phyloP scores from a whole-genome alignment of 2,329 filamentous ascomycete genomes.

The Monilinia laxa region DNA sequence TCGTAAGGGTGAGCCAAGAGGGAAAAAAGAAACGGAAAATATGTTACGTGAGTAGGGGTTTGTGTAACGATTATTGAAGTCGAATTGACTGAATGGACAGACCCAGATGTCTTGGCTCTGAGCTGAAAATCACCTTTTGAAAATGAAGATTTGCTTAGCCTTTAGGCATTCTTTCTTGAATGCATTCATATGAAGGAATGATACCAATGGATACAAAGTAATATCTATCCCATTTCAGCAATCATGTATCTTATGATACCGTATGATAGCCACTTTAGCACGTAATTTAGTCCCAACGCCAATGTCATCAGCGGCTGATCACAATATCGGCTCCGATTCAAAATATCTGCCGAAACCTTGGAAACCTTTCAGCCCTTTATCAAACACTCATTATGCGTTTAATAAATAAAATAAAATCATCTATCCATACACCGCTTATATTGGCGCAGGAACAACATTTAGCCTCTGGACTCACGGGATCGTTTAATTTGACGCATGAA shows the following conservation, averaged over 20 bases:
- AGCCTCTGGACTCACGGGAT: neutral
- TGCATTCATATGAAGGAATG: neutral
- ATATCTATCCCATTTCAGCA: conserved; percentile 1
- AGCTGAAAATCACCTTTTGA: conserved; percentile 9
- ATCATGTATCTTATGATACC: conserved; percentile 10
- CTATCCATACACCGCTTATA: conserved; percentile 6
- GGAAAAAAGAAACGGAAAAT: conserved; percentile 10
- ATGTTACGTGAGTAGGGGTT: conserved; percentile 3
- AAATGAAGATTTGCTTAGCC: neutral
- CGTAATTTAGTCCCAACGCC: conserved; percentile 8
- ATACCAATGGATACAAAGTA: neutral
- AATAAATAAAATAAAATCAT: neutral
- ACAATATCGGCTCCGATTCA: conserved; percentile 4
- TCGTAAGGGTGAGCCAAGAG: conserved; percentile 14
- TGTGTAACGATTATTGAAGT: conserved; percentile 9
- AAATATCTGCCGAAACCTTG: conserved; percentile 12
- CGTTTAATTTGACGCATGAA: neutral
- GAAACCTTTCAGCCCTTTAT: conserved; percentile 1
- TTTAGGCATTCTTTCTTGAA: neutral
- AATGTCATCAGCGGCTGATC: conserved; percentile 17
- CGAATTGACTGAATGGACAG: conserved; percentile 8
- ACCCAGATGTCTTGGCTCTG: conserved; percentile 15
- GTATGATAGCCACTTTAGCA: conserved; percentile 7
- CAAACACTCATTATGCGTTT: neutral
- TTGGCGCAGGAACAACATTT: neutral